phyloP scores from a whole-genome alignment of 768 basidiomycete genomes.

The Serendipita sp. region DNA sequence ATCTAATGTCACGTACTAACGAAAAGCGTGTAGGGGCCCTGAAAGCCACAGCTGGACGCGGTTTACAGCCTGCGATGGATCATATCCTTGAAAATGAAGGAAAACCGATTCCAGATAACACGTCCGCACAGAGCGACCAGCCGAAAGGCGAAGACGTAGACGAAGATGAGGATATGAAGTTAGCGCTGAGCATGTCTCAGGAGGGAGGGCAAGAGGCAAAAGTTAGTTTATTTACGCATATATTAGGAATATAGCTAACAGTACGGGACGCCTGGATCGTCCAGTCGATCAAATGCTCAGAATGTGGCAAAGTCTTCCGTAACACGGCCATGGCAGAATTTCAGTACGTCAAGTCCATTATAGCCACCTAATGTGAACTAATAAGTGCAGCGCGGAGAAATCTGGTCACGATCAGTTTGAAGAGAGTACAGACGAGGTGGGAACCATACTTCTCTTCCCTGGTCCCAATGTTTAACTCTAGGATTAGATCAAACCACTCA shows the following conservation, averaged over 20 bases:
- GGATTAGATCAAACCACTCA: slow-evolving; percentile 72
- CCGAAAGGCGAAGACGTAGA: slow-evolving; percentile 34
- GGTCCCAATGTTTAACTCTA: background rate
- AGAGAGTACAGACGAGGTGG: slow-evolving; percentile 84
- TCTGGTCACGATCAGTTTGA: slow-evolving; percentile 93
- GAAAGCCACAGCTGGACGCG: slow-evolving; percentile 65
- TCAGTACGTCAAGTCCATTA: slow-evolving; percentile 25
- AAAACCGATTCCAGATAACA: slow-evolving; percentile 49
- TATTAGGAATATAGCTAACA: background rate
- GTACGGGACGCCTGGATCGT: background rate
- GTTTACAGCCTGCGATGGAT: slow-evolving; percentile 85
- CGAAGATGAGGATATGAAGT: slow-evolving; percentile 51
- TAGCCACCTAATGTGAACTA: background rate
- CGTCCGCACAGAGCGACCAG: background rate
- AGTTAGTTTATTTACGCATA: slow-evolving; percentile 22
- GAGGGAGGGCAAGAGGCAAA: slow-evolving; percentile 48
- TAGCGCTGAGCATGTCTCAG: slow-evolving; percentile 26
- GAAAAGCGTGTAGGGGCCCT: slow-evolving; percentile 52
- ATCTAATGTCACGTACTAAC: background rate
- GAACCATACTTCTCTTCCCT: slow-evolving; percentile 3
- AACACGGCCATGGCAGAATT: slow-evolving; percentile 80
- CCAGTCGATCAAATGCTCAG: slow-evolving; percentile 68
- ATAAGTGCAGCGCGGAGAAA: slow-evolving; percentile 48
- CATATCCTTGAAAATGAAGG: slow-evolving; percentile 69
- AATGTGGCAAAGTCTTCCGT: slow-evolving; percentile 74